phyloP scores from a whole-genome alignment of 2,329 filamentous ascomycete genomes.

The Alternaria gansuensis region DNA sequence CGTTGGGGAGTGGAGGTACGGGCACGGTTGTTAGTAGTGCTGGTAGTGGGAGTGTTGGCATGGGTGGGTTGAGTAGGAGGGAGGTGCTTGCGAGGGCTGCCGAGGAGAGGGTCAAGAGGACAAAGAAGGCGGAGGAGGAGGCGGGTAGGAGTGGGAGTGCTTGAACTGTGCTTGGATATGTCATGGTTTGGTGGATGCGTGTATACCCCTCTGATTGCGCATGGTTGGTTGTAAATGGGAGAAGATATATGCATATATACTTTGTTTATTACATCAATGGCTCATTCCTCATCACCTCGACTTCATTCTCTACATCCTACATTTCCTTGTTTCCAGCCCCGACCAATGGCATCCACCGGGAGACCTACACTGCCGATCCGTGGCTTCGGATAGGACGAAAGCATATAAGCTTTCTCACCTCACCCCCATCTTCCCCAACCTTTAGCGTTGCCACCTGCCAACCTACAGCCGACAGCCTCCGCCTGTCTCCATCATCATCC shows the following conservation, averaged over 20 bases:
- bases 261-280: neutral
- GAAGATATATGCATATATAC: neutral
- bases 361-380: neutral
- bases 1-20: slow-evolving; percentile 41
- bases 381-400: neutral
- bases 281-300: no score
- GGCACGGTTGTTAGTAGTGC: slow-evolving; percentile 36
- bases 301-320: no score
- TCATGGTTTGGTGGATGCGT: neutral
- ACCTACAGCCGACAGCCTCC: slow-evolving; percentile 1
- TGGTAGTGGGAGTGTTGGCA: slow-evolving; percentile 39
- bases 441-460: neutral
- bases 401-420: neutral
- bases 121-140: slow-evolving; percentile 55
- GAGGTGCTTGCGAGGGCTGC: slow-evolving; percentile 79
- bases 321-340: no score
- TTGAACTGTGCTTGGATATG: slow-evolving; percentile 6
- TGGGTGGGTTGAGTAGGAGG: slow-evolving; percentile 69
- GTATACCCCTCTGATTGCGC: slow-evolving; percentile 12
- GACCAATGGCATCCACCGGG: neutral
- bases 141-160: slow-evolving; percentile 34
- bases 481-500: neutral
- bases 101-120: slow-evolving; percentile 69
- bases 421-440: slow-evolving; percentile 2
- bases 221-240: neutral